Evolutionary conservation across 176 grass and related monocot species (phyloP).

Genomic region (Avena eriantha): DNA sequence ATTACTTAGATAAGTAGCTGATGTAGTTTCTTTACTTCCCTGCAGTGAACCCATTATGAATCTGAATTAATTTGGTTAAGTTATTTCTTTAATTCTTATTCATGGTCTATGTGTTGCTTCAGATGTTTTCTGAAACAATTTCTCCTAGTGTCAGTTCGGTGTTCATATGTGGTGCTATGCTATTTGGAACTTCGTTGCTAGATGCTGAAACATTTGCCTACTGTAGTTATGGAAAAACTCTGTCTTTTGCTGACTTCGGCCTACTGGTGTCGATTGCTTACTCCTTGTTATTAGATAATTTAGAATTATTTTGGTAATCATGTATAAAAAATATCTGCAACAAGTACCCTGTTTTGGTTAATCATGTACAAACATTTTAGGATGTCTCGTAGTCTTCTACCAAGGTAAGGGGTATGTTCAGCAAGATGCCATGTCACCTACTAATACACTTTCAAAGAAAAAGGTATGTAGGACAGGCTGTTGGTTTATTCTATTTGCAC

Average conservation of each 20-base stretch:
- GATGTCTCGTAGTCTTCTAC: no score
- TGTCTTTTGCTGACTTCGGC: not conserved
- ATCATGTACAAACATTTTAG: no score
- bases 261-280: not conserved
- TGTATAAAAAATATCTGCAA: no score
- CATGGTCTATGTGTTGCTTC: not conserved
- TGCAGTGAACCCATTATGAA: not conserved
- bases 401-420: no score
- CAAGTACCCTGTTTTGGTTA: no score
- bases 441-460: no score
- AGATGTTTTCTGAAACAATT: not conserved
- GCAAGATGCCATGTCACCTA: no score
- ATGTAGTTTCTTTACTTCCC: no score
- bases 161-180: not conserved
- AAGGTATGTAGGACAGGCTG: no score
- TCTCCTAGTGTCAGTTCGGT: not conserved
- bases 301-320: no score
- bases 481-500: no score
- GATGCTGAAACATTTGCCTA: not conserved
- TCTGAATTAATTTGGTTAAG: not conserved
- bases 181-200: not conserved
- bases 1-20: no score
- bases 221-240: not conserved
- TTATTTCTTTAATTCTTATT: not conserved
- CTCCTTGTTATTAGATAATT: not conserved